Conservation (phyloP, 2,329 filamentous ascomycete species). For the Aspergillus chevalieri region DNA sequence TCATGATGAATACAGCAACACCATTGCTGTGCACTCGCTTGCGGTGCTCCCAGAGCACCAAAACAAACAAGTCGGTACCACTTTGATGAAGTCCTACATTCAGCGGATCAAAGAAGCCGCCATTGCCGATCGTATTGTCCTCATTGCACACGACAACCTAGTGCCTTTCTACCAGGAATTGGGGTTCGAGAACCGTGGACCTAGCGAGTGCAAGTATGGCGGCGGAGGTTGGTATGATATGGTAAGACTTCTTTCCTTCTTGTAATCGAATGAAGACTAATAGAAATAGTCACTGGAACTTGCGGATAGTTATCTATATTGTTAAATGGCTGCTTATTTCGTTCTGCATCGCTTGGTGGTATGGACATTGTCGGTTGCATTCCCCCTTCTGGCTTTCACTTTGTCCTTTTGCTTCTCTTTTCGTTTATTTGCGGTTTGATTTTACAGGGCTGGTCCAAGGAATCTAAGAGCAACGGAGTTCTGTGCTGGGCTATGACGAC, state of each 20-base stretch:
- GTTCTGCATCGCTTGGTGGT: conserved; percentile 14
- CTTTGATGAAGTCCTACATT: conserved; percentile 69
- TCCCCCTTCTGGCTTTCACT: conserved; percentile 2
- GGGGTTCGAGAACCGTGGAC: conserved; percentile 63
- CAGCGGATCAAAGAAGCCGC: conserved; percentile 66
- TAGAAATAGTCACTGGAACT: conserved; percentile 24
- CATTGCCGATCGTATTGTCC: conserved; percentile 64
- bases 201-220: conserved; percentile 64
- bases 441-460: conserved; percentile 11
- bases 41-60: conserved; percentile 73
- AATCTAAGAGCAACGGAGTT: conserved; percentile 33
- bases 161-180: conserved; percentile 70
- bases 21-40: conserved; percentile 75
- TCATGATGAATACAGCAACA: conserved; percentile 67
- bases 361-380: conserved; percentile 12
- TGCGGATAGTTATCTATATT: conserved; percentile 7
- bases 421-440: conserved; percentile 8
- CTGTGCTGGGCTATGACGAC: conserved; percentile 18
- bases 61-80: conserved; percentile 64
- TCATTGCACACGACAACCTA: conserved; percentile 70
- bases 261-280: conserved; percentile 5
- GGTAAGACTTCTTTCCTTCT: conserved; percentile 45
- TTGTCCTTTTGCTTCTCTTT: conserved; percentile 8
- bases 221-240: conserved; percentile 79
- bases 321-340: conserved; percentile 2